Evolutionary conservation across 441 rosid genomes (phyloP).

Genomic region (Croton setiger): DNA sequence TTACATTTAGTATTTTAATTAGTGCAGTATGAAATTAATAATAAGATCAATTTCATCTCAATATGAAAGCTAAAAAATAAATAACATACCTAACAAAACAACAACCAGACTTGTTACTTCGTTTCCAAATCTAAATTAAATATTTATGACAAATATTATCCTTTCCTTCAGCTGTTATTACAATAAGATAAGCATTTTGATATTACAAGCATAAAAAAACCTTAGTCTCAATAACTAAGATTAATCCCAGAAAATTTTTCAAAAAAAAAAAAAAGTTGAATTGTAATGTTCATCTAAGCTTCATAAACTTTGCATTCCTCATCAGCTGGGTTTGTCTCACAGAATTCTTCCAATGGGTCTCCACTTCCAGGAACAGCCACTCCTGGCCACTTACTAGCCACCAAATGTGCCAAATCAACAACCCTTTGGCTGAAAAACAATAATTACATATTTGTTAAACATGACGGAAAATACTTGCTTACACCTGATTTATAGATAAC

Average conservation of each 20-base stretch:
- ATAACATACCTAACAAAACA: too few species aligned
- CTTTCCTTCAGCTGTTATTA: constrained; percentile 15
- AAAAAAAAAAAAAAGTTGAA: not conserved
- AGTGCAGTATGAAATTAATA: too few species aligned
- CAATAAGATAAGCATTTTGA: constrained; percentile 13
- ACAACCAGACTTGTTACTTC: too few species aligned
- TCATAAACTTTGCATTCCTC: constrained; percentile 94
- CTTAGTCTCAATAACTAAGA: constrained; percentile 4
- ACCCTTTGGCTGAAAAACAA: constrained; percentile 81
- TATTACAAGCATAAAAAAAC: constrained; percentile 19
- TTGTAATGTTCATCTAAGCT: constrained; percentile 26
- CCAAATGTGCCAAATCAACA: constrained; percentile 95
- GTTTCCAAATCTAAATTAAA: too few species aligned
- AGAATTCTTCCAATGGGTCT: constrained; percentile 93
- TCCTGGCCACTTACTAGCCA: constrained; percentile 86
- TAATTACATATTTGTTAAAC: not conserved
- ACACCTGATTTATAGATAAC: too few species aligned
- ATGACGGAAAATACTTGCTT: too few species aligned
- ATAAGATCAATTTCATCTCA: too few species aligned
- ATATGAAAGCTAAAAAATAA: too few species aligned
- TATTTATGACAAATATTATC: constrained; percentile 3
- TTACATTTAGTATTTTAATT: too few species aligned
- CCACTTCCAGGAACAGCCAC: constrained; percentile 53
- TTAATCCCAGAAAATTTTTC: not conserved
- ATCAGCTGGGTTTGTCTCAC: constrained; percentile 82